Conservation (phyloP, 2,329 filamentous ascomycete species). For the Fonsecaea monophora region DNA sequence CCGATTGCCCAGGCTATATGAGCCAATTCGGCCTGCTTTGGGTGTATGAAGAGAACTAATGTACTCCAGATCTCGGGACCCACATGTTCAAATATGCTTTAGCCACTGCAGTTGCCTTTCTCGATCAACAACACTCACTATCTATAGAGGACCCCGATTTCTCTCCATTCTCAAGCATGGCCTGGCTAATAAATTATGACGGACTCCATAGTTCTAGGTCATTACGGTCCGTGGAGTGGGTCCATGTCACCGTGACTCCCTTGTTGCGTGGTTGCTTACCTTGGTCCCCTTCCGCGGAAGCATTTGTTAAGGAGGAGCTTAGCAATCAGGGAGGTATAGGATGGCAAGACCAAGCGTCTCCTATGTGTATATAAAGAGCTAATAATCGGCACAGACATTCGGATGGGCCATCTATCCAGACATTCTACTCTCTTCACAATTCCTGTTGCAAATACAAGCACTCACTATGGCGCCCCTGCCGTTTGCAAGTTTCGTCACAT, state of each 20-base stretch:
- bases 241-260: not conserved
- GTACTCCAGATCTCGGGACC: too few relatives aligned
- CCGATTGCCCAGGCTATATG: too few relatives aligned
- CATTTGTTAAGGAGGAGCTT: not conserved
- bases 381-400: not conserved
- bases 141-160: not conserved
- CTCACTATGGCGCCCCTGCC: conserved; percentile 19
- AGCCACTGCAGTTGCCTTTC: too few relatives aligned
- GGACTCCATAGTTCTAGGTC: not conserved
- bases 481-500: conserved; percentile 23
- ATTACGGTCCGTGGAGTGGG: not conserved
- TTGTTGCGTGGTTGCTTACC: not conserved
- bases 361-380: not conserved
- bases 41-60: too few relatives aligned
- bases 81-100: too few relatives aligned
- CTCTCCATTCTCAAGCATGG: not conserved
- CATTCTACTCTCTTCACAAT: not conserved
- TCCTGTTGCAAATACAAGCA: not conserved
- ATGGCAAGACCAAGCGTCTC: not conserved
- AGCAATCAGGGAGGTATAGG: not conserved
- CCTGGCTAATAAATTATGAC: not conserved
- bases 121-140: not conserved
- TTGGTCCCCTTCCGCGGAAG: not conserved
- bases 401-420: too few relatives aligned
- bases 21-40: too few relatives aligned